Base-by-base conservation (phyloP, 768 basidiomycete species). In the Kwoniella shandongensis region DNA sequence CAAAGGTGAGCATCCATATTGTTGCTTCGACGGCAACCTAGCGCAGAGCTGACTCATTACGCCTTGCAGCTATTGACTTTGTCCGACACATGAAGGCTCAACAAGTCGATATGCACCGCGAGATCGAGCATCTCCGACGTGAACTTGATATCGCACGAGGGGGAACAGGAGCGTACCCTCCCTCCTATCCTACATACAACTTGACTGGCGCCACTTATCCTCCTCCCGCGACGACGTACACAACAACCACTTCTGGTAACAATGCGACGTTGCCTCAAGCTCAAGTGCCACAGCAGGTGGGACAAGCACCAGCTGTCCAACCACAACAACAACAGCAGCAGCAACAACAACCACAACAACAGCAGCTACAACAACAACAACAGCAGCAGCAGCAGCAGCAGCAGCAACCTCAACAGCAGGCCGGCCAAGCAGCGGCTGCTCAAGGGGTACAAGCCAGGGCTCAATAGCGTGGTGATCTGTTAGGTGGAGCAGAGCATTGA, bases 31-130 rank as follows among this genome's bases (percentile, higher is more conserved):
- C n/a, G n/a, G n/a, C n/a, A n/a, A n/a, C 23, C n/a, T 22, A 25
- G n/a, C n/a, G 36, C 18, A 41, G 12, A 17, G 44, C 20, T 49
- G 22, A 39, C 35, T 46, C 44, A 18, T 26, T 44, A 36, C 26
- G 40, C 54, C 44, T 17, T 46, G n/a, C n/a, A 79, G 91, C 92
- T 26, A 91, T 94, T 70, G 91, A 94, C 76, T 91, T 88, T 78
- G 88, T 96, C 45, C 76, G 79, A 30, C 83, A 84, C 53, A 79
- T 94, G 65, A 93, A 93, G 76, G 83, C 85, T 59, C 82, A 79
- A 51, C 85, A 89, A 70, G 83, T 86, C 68, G 86, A 88, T 39
- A 84, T 91, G 85, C 79, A 80, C 1, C 82, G 87, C 58, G 89
- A 92, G 74, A 81, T 91, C 40, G 89, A 90, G 41, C 80, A 85